Evolutionary conservation across 2,329 filamentous ascomycete genomes (phyloP), one percentile per base, ranked within the genome.

Genomic region (Nothophaeocryptopus gaeumannii): DNA sequence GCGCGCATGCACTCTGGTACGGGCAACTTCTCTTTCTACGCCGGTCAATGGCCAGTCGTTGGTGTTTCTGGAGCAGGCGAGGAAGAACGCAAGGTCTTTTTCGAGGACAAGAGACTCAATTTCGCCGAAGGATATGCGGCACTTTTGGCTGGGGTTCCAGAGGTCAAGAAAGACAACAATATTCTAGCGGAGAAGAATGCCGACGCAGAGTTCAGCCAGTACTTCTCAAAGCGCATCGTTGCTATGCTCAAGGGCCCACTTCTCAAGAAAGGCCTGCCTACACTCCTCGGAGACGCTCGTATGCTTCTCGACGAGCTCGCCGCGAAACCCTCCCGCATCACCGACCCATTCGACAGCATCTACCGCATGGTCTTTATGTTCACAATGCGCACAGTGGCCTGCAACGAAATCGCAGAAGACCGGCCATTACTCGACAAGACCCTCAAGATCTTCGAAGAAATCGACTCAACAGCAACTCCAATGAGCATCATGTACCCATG

Each of bases 321-420:
- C 4, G 59, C 60, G 2, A 46, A 55, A 13, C 60, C 67, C 30
- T 57, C 56, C 7, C 67, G 67, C 8, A 62, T 72, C 5, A 75
- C 77, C 7, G 72, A 82, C 53, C 78, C 79, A 0, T 82, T 82
- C 58, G 71, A 79, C 32, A 71, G 71, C 59, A 68, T 82, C 39
- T 80, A 80, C 59, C 63, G 69, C 5, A 67, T 79, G 47, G 71
- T 82, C 1, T 83, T 77, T 63, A 72, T 75, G 58, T 70, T 83
- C n/a, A 82, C 78, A 3, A 80, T 82, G 68, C 74, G 80, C 10
- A 77, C 73, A 4, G 70, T 82, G 1, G 79, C 77, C 5, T 72
- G 72, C 44, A 68, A 74, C 30, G 80, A 83, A 36, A 74, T 83
- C 20, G 79, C 78, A 11, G 68, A 78, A 2, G 67, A 78, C 42